Evolutionary conservation across 805 yeast species (phyloP).

Genomic region (Tetrapisispora namnaoensis): DNA sequence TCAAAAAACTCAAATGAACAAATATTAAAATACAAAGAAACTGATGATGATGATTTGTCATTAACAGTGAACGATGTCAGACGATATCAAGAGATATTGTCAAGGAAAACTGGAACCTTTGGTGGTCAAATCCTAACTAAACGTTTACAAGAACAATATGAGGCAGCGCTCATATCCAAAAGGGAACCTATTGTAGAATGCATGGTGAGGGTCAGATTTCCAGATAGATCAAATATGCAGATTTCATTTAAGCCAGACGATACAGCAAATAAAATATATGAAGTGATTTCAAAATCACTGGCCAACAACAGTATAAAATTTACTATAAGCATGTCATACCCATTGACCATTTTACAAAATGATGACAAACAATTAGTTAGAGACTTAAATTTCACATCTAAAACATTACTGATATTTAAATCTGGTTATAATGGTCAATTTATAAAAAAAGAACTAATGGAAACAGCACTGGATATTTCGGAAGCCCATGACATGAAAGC

Average conservation of each 20-base stretch:
- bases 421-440: slow-evolving; percentile 14
- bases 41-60: slow-evolving; percentile 32
- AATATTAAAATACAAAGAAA: slow-evolving; percentile 16
- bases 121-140: slow-evolving; percentile 36
- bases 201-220: slow-evolving; percentile 44
- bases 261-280: slow-evolving; percentile 28
- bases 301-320: slow-evolving; percentile 27
- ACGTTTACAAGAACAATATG: slow-evolving; percentile 31
- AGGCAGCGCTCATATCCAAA: slow-evolving; percentile 21
- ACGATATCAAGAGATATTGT: slow-evolving; percentile 41
- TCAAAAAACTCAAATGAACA: slow-evolving; percentile 8
- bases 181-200: slow-evolving; percentile 24
- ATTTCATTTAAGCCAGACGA: slow-evolving; percentile 39
- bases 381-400: slow-evolving; percentile 37
- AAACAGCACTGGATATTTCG: slow-evolving; percentile 26
- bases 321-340: slow-evolving; percentile 40
- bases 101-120: slow-evolving; percentile 31
- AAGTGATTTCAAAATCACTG: slow-evolving; percentile 23
- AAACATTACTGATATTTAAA: slow-evolving; percentile 36
- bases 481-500: slow-evolving; percentile 22
- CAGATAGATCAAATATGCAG: slow-evolving; percentile 46
- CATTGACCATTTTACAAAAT: slow-evolving; percentile 31
- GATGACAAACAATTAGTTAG: slow-evolving; percentile 26
- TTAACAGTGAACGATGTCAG: slow-evolving; percentile 41
- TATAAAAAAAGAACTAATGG: slow-evolving; percentile 23